Evolutionary conservation across 345 rosid genomes (phyloP).

Genomic region (Tarenaya hassleriana): DNA sequence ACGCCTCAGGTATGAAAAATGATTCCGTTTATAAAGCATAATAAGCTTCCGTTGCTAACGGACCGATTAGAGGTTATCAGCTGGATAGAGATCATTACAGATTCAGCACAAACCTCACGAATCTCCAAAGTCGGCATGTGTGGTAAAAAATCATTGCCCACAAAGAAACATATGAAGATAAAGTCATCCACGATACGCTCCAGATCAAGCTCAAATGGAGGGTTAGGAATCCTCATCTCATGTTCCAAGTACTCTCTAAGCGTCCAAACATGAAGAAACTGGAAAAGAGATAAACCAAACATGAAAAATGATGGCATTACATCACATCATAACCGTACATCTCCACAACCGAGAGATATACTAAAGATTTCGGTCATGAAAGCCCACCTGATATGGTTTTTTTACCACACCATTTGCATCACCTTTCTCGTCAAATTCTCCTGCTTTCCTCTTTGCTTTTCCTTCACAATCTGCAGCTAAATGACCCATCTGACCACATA

Average conservation of each 20-base stretch:
- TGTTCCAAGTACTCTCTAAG: conserved; percentile 85
- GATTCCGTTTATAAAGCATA: not conserved
- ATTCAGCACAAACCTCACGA: conserved; percentile 67
- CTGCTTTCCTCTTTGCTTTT: conserved; percentile 74
- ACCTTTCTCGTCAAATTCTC: conserved; percentile 92
- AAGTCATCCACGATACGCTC: conserved; percentile 96
- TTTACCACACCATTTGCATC: conserved; percentile 43
- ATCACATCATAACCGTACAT: not conserved
- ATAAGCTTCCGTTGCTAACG: not conserved
- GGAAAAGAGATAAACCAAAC: conserved; percentile 23
- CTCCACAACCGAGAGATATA: conserved; percentile 1
- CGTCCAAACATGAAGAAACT: conserved; percentile 93
- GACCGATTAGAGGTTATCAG: conserved; percentile 1
- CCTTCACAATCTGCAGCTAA: conserved; percentile 84
- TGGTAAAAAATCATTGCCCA: conserved; percentile 97
- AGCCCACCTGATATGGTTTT: conserved; percentile 86
- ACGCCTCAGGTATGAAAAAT: not conserved
- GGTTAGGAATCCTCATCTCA: conserved; percentile 70
- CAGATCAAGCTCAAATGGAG: conserved; percentile 65
- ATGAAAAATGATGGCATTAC: conserved; percentile 14
- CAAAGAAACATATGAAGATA: conserved; percentile 96
- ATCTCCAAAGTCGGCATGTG: conserved; percentile 99
- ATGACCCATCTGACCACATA: conserved; percentile 97
- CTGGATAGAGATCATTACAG: not conserved
- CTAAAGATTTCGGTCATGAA: conserved; percentile 7